A percentile compares a stretch with the other conserved stretches of the same genome.
phyloP scores from a whole-genome alignment of 495 filamentous ascomycete genomes.

The Podospora anserina region DNA sequence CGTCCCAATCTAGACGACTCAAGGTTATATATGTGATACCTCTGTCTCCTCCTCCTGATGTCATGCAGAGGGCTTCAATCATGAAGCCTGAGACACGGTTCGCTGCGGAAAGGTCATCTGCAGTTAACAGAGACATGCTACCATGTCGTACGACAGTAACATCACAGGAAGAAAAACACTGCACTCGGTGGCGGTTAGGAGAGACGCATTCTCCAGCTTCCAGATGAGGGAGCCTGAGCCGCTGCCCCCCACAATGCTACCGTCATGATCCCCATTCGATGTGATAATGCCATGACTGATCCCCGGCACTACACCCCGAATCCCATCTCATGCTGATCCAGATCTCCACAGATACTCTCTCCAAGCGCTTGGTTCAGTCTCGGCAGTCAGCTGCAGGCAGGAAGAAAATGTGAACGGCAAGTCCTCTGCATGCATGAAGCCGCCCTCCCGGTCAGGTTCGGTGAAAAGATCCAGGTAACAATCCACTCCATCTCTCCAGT shows the following conservation, averaged over 20 bases:
- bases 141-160: neutral
- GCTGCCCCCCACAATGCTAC: neutral
- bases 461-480: neutral
- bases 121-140: neutral
- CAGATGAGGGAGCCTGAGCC: neutral
- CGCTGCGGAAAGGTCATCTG: neutral
- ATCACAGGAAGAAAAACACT: neutral
- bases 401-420: neutral
- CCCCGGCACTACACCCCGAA: neutral
- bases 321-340: neutral
- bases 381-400: neutral
- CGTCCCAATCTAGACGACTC: neutral
- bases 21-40: neutral
- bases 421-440: neutral
- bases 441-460: neutral
- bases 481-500: no score
- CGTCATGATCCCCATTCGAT: neutral
- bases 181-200: neutral
- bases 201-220: neutral
- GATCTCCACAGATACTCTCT: neutral
- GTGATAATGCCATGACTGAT: neutral
- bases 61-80: neutral
- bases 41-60: no score
- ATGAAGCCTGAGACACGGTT: neutral
- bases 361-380: neutral